Percentiles rank a stretch among this genome's conserved stretches.
Conservation (phyloP, 495 filamentous ascomycete genomes). For the Talaromyces thailandensis region DNA sequence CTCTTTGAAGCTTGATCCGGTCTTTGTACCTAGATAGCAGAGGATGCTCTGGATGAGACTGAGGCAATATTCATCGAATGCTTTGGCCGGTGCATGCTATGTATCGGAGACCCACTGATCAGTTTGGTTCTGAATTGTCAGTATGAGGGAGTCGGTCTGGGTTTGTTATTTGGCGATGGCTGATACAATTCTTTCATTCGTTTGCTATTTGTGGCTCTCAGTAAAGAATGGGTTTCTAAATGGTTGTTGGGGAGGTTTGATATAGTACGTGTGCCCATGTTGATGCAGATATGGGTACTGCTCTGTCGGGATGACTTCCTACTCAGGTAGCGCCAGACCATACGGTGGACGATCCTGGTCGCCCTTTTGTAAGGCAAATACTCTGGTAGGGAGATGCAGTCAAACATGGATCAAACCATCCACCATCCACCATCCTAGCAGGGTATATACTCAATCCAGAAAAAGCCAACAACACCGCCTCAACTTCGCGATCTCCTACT, state of each 20-base stretch:
- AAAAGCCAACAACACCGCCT: not conserved
- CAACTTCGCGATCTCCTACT: not conserved
- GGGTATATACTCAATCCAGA: not conserved
- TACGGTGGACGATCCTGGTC: too few relatives aligned
- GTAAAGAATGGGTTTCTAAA: not conserved
- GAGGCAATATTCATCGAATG: not conserved
- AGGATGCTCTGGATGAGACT: not conserved
- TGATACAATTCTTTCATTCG: not conserved
- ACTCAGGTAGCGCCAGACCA: too few relatives aligned
- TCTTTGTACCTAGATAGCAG: not conserved
- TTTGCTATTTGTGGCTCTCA: not conserved
- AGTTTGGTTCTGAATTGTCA: not conserved
- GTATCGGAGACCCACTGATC: not conserved
- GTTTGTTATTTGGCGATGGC: not conserved
- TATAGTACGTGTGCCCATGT: not conserved
- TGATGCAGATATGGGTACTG: not conserved
- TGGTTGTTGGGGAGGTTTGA: not conserved
- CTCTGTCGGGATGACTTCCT: not conserved
- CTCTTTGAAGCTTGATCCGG: not conserved
- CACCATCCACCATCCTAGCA: not conserved
- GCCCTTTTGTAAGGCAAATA: not conserved
- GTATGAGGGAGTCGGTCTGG: not conserved
- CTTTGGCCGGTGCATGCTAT: not conserved
- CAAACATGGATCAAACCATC: not conserved
- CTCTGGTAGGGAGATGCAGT: not conserved